Base-by-base conservation (phyloP, 108 stramenopile genomes). In the Chaetoceros tenuissimus region DNA sequence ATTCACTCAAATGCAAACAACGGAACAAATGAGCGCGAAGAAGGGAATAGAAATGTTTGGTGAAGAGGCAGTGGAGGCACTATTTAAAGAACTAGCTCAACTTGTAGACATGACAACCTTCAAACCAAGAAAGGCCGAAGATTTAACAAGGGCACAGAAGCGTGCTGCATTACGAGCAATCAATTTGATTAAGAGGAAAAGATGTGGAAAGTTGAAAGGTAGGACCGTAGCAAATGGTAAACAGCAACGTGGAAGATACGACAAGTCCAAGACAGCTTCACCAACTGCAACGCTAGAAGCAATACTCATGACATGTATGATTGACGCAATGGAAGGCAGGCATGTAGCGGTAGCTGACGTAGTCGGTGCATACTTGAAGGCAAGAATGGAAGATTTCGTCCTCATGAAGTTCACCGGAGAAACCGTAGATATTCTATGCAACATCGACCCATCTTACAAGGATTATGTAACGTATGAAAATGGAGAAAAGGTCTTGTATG, bases 21-120 rank as follows among this genome's bases (percentile, higher is more conserved):
- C n/a, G n/a, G n/a, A n/a, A n/a, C n/a, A n/a, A n/a, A n/a, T n/a
- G n/a, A n/a, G n/a, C n/a, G 43, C 43, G 43, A 44, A 44, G 43
- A 17, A 13, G 17, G 43, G 43, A 13, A 44, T 44, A 44, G 17
- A 44, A 17, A 44, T 16, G 43, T 17, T 16, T 17, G 43, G 43
- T 17, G 16, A 44, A 44, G 43, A 17, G 17, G 77, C 63, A 31
- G 54, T 52, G 24, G 52, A 58, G 0, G 73, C 71, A 10, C 27
- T 67, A 0, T 13, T 27, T 2, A 67, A 66, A n/a, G 80, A 82
- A 47, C 44, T 82, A 24, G 45, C 69, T 21, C 73, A 77, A 50
- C 50, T 77, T n/a, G 53, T 71, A 18, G 55, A 64, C 29, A 46
- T 68, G 45, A 28, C 62, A 2, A 55, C 47, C 1, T 66, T 66